Evolutionary conservation across 2,329 filamentous ascomycete genomes (phyloP).

Genomic region (Botryotinia convoluta): DNA sequence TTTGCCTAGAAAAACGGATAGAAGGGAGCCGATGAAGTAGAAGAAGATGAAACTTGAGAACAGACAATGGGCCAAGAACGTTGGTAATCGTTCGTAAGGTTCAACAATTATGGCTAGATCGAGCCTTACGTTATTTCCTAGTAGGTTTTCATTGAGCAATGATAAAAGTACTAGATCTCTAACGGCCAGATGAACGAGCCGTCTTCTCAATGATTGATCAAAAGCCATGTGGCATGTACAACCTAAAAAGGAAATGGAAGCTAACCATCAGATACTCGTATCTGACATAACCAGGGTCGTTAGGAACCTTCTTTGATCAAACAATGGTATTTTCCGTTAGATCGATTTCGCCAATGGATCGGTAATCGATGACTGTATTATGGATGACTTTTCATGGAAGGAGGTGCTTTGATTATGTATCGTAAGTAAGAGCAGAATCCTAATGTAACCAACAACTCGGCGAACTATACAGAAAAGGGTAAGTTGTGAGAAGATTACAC

Average conservation of each 20-base stretch:
- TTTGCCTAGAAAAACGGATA: not conserved
- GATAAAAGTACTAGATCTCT: not conserved
- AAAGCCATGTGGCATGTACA: not conserved
- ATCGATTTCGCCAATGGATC: not conserved
- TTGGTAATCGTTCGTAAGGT: slow-evolving; percentile 3
- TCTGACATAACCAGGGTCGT: not conserved
- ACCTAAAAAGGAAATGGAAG: not conserved
- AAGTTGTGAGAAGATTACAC: slow-evolving; percentile 7
- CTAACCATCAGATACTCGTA: not conserved
- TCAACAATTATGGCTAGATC: slow-evolving; percentile 8
- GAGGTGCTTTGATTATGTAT: not conserved
- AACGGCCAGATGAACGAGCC: not conserved
- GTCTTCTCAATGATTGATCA: not conserved
- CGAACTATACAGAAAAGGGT: not conserved
- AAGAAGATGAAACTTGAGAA: slow-evolving; percentile 17
- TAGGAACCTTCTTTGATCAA: not conserved
- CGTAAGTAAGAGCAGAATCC: not conserved
- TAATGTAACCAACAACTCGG: not conserved
- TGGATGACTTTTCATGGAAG: not conserved
- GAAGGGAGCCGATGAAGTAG: not conserved
- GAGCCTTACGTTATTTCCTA: not conserved
- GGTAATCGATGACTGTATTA: not conserved
- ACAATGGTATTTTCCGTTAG: not conserved
- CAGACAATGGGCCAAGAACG: not conserved
- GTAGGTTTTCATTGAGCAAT: too few species aligned